Conservation (phyloP, 2,329 filamentous ascomycete species). For the Ascomycota sp. region DNA sequence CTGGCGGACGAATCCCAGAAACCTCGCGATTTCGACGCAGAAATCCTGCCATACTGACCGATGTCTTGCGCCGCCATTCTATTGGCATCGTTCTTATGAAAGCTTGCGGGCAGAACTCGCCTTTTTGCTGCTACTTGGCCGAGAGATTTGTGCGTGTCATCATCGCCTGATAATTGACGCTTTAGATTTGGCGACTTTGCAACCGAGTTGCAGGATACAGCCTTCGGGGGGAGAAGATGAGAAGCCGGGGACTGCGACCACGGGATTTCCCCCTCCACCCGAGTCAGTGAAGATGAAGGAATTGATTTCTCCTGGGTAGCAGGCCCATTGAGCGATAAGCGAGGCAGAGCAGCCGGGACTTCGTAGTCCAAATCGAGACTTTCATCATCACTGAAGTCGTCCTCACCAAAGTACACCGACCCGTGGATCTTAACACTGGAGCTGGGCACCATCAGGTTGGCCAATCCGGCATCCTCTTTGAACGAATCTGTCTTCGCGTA, state of each 20-base stretch:
- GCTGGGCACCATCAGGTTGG: slow-evolving; percentile 15
- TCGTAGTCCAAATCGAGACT: slow-evolving; percentile 52
- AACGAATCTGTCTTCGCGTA: slow-evolving; percentile 29
- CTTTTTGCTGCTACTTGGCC: slow-evolving; percentile 29
- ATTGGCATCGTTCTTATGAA: slow-evolving; percentile 9
- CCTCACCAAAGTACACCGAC: slow-evolving; percentile 45
- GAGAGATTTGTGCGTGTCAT: slow-evolving; percentile 7
- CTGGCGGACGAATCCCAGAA: slow-evolving; percentile 59
- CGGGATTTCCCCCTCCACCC: slow-evolving; percentile 22
- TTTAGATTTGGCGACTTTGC: slow-evolving; percentile 15
- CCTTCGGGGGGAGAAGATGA: slow-evolving; percentile 20
- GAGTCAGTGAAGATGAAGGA: slow-evolving; percentile 9
- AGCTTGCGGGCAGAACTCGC: slow-evolving; percentile 35
- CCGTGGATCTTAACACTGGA: slow-evolving; percentile 8
- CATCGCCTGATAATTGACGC: slow-evolving; percentile 17
- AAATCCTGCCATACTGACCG: slow-evolving; percentile 10
- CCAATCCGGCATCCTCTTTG: slow-evolving; percentile 8
- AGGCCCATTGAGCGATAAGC: slow-evolving; percentile 9
- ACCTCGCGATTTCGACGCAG: slow-evolving; percentile 13
- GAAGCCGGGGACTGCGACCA: slow-evolving; percentile 52
- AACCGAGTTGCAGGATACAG: slow-evolving; percentile 4
- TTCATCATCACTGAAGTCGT: slow-evolving; percentile 74
- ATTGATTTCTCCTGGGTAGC: slow-evolving; percentile 8
- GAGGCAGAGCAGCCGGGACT: slow-evolving; percentile 30
- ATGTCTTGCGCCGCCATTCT: background rate